Percentiles rank a stretch among this genome's conserved stretches.
These are phyloP conservation scores for Schwanniomyces etchellsii DNA, from an alignment of 1,139 yeast genomes.

Conservation along the genomic window DNA sequence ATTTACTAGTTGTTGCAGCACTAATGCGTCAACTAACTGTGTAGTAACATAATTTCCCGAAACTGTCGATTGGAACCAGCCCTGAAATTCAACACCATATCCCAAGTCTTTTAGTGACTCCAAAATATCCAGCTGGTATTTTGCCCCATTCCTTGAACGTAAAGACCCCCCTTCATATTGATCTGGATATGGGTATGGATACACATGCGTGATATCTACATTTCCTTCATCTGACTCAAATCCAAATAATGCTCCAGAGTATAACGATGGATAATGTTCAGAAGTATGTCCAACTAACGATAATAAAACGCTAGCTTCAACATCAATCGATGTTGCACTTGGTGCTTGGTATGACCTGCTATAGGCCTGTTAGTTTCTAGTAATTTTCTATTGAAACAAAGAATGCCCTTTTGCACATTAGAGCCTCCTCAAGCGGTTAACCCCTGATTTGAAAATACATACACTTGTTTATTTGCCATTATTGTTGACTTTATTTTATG, in stretches of 20 bases:
- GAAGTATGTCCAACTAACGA: constrained; percentile 71
- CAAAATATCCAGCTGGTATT: constrained; percentile 67
- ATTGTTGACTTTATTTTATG: no score
- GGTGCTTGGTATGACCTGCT: constrained; percentile 31
- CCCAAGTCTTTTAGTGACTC: constrained; percentile 59
- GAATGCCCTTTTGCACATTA: not conserved
- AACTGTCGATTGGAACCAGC: constrained; percentile 74
- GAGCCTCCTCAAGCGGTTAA: no score
- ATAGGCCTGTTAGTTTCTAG: constrained; percentile 5
- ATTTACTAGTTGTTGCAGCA: constrained; percentile 58
- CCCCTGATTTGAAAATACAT: no score
- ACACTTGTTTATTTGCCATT: constrained; percentile 21
- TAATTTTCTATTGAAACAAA: not conserved
- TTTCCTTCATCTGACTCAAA: constrained; percentile 55
- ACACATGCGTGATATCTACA: constrained; percentile 55
- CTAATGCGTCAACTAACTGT: constrained; percentile 61
- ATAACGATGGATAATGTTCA: constrained; percentile 60
- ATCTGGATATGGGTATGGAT: constrained; percentile 56
- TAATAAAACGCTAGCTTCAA: constrained; percentile 59
- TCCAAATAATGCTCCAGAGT: constrained; percentile 76
- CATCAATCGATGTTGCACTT: constrained; percentile 38
- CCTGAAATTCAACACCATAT: constrained; percentile 68
- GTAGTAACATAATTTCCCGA: constrained; percentile 69
- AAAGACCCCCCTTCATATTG: constrained; percentile 52
- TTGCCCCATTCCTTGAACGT: constrained; percentile 54